Evolutionary conservation across 1,139 yeast genomes (phyloP).

Genomic region (Magnusiomyces suaveolens): DNA sequence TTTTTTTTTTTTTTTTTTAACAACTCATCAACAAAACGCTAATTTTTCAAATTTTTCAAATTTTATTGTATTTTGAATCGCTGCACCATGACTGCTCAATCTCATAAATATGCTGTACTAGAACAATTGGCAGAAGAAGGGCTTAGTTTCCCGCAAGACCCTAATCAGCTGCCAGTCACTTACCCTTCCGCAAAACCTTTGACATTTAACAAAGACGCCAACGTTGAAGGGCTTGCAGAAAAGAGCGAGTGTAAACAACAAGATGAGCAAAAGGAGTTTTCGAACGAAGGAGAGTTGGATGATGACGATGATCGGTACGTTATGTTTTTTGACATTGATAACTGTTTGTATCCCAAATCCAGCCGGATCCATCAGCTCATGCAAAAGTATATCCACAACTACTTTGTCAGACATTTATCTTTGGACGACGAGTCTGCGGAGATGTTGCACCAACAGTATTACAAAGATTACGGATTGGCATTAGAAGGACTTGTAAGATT

Average conservation of each 20-base stretch:
- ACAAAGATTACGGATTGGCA: conserved; percentile 82
- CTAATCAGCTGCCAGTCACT: conserved; percentile 1
- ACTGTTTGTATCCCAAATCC: conserved; percentile 69
- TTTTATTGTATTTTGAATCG: neutral
- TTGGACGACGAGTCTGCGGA: conserved; percentile 71
- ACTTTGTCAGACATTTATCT: conserved; percentile 55
- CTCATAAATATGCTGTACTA: neutral
- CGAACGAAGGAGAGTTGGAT: neutral
- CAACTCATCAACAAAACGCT: no score
- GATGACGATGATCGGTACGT: conserved; percentile 32
- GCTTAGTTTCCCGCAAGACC: conserved; percentile 1
- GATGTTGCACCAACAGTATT: conserved; percentile 60
- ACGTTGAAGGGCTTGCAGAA: no score
- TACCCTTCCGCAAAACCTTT: conserved; percentile 9
- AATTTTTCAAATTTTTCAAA: no score
- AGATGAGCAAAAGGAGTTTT: neutral
- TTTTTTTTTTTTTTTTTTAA: neutral
- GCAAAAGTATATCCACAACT: conserved; percentile 77
- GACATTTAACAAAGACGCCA: no score
- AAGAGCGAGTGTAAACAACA: no score
- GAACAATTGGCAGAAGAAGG: neutral
- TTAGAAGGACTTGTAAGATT: conserved; percentile 80
- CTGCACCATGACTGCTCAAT: neutral
- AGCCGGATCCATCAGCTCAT: conserved; percentile 74
- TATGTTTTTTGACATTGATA: conserved; percentile 87